Evolutionary conservation across 2,329 filamentous ascomycete genomes (phyloP).

Genomic region (Fusarium abutilonis): DNA sequence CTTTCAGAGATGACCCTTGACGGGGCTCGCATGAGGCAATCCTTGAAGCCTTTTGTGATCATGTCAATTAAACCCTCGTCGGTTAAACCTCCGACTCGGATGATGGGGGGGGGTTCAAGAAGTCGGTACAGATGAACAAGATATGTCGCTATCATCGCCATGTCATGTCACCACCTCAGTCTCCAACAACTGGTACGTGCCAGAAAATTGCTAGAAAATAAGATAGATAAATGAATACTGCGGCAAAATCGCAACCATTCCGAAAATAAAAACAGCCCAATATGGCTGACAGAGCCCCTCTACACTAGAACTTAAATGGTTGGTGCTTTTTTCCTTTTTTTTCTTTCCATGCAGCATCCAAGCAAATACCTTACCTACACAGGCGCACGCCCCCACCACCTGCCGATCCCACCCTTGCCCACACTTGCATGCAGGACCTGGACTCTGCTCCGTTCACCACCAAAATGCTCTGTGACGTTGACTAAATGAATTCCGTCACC

Average conservation of each 20-base stretch:
- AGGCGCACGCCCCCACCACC: slow-evolving; percentile 34
- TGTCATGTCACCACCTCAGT: not conserved
- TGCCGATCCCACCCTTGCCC: slow-evolving; percentile 34
- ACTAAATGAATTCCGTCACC: slow-evolving; percentile 34
- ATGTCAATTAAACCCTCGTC: slow-evolving; percentile 3
- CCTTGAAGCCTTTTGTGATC: not conserved
- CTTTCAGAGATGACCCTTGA: slow-evolving; percentile 5
- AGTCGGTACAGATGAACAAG: not conserved
- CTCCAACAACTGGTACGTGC: not conserved
- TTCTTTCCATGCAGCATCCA: slow-evolving; percentile 7
- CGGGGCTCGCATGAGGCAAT: slow-evolving; percentile 11
- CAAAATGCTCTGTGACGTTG: slow-evolving; percentile 6
- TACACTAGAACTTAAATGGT: slow-evolving; percentile 19
- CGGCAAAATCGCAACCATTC: not conserved
- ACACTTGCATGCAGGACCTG: slow-evolving; percentile 12
- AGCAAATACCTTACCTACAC: slow-evolving; percentile 1
- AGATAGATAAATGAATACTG: not conserved
- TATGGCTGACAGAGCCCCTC: slow-evolving; percentile 27
- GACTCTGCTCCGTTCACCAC: slow-evolving; percentile 1
- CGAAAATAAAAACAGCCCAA: slow-evolving; percentile 16
- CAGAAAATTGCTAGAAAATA: not conserved
- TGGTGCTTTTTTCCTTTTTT: slow-evolving; percentile 3
- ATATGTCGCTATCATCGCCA: not conserved
- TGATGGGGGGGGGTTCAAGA: not conserved
- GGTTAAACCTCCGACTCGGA: not conserved